These are phyloP conservation scores for Papiliotrema fonsecae DNA, from an alignment of 1,284 basidiomycete genomes.

Conservation along the genomic window DNA sequence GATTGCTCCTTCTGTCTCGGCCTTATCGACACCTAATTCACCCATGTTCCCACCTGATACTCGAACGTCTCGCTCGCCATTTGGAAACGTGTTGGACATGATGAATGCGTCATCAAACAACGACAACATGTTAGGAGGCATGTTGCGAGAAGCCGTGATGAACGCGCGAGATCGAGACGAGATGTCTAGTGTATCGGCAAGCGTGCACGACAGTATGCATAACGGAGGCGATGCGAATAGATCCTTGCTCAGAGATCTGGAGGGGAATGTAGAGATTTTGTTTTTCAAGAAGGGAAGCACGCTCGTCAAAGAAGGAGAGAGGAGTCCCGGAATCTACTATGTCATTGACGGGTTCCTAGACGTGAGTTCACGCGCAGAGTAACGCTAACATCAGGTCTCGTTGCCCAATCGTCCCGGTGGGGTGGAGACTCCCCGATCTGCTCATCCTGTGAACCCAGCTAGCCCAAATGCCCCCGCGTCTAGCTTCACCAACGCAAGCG, in stretches of 20 bases:
- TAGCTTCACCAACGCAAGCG: conserved; percentile 11
- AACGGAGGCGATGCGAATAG: conserved; percentile 22
- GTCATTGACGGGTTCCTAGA: conserved; percentile 98
- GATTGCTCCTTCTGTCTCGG: conserved; percentile 32
- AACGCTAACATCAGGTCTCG: conserved; percentile 11
- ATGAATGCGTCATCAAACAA: conserved; percentile 45
- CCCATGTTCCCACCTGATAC: conserved; percentile 40
- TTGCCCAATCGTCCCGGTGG: conserved; percentile 15
- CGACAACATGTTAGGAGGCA: conserved; percentile 59
- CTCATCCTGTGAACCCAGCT: conserved; percentile 6
- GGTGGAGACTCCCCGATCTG: conserved; percentile 11
- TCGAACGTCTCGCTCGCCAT: conserved; percentile 57
- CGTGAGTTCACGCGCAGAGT: conserved; percentile 50
- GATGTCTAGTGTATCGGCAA: conserved; percentile 51
- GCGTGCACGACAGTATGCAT: conserved; percentile 51
- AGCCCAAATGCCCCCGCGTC: conserved; percentile 10
- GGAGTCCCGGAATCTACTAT: conserved; percentile 76
- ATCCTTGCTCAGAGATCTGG: conserved; percentile 59
- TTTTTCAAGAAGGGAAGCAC: conserved; percentile 84
- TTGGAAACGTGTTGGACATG: conserved; percentile 76
- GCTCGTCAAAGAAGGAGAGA: conserved; percentile 84
- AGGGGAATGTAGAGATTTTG: conserved; percentile 93
- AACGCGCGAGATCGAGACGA: conserved; percentile 70
- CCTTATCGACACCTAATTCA: conserved; percentile 39
- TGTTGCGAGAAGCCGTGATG: conserved; percentile 50